Evolutionary conservation across 768 basidiomycete species (phyloP).

Genomic region (Leucocoprinus birnbaumii): DNA sequence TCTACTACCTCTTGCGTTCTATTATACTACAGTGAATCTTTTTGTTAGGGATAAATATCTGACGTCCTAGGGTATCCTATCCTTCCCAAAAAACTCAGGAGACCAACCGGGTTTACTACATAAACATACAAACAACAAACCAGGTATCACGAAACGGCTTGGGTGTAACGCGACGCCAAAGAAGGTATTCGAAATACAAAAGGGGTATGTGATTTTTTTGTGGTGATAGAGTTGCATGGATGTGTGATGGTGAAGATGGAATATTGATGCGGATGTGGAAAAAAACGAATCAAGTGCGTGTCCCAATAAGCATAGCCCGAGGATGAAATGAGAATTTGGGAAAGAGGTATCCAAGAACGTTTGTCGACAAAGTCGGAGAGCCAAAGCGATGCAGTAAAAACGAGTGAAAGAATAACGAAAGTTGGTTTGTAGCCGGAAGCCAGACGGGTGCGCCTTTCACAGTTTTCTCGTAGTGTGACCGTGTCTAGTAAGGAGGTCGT

Average conservation of each 20-base stretch:
- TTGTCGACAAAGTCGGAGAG: neutral
- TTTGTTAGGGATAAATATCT: neutral
- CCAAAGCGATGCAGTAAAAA: neutral
- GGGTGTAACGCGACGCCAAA: neutral
- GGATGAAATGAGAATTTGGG: conserved; percentile 3
- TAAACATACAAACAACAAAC: neutral
- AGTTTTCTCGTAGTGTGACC: neutral
- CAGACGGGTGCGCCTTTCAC: conserved; percentile 6
- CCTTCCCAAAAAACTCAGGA: neutral
- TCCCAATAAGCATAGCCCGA: conserved; percentile 12
- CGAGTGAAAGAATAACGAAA: conserved; percentile 5
- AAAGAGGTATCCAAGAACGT: conserved; percentile 8
- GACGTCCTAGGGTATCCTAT: conserved; percentile 1
- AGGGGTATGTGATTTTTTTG: neutral
- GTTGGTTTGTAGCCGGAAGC: neutral
- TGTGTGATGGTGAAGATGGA: neutral
- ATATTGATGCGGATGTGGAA: neutral
- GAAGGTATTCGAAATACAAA: neutral
- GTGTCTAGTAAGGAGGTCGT: conserved; percentile 41
- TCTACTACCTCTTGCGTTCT: neutral
- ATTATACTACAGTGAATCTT: conserved; percentile 6
- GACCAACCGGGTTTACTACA: neutral
- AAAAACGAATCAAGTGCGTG: conserved; percentile 2
- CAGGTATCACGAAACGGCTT: neutral
- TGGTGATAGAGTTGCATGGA: neutral